Conservation (phyloP, 768 basidiomycete genomes). For the Trametes maxima region DNA sequence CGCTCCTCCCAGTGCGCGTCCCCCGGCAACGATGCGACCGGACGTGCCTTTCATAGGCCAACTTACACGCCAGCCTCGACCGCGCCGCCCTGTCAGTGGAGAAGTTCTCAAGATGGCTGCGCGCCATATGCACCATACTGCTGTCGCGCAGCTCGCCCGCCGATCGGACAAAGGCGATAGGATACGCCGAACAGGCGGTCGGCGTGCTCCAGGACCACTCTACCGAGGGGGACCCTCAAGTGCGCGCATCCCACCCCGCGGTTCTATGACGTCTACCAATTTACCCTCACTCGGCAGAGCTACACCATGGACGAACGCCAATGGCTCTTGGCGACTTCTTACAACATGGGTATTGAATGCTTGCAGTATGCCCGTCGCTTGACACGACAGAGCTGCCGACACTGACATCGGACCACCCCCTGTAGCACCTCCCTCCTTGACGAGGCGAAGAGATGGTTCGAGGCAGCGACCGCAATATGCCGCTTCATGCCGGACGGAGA, state of each 20-base stretch:
- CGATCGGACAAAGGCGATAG: slow-evolving; percentile 75
- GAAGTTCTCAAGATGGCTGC: slow-evolving; percentile 87
- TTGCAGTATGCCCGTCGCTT: slow-evolving; percentile 60
- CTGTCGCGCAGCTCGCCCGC: slow-evolving; percentile 65
- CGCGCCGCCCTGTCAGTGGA: slow-evolving; percentile 68
- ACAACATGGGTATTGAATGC: slow-evolving; percentile 86
- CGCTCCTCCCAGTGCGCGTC: slow-evolving; percentile 1
- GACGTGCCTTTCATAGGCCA: slow-evolving; percentile 52
- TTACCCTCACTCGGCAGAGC: slow-evolving; percentile 41
- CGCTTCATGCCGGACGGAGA: slow-evolving; percentile 73
- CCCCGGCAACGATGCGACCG: slow-evolving; percentile 11
- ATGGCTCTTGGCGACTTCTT: slow-evolving; percentile 81
- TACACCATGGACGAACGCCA: slow-evolving; percentile 85
- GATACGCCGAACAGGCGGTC: slow-evolving; percentile 80
- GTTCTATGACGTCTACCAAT: slow-evolving; percentile 5
- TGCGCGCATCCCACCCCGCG: slow-evolving; percentile 11
- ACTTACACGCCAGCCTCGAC: slow-evolving; percentile 72
- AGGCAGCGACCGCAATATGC: slow-evolving; percentile 74
- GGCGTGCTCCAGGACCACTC: slow-evolving; percentile 69
- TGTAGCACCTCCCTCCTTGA: slow-evolving; percentile 68
- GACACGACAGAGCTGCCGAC: slow-evolving; percentile 4
- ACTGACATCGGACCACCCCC: slow-evolving; percentile 14
- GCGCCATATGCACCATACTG: slow-evolving; percentile 82
- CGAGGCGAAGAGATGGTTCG: slow-evolving; percentile 88
- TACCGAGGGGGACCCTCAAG: slow-evolving; percentile 48